Base-by-base conservation (phyloP, 768 basidiomycete genomes). In the Tulasnella sp. region DNA sequence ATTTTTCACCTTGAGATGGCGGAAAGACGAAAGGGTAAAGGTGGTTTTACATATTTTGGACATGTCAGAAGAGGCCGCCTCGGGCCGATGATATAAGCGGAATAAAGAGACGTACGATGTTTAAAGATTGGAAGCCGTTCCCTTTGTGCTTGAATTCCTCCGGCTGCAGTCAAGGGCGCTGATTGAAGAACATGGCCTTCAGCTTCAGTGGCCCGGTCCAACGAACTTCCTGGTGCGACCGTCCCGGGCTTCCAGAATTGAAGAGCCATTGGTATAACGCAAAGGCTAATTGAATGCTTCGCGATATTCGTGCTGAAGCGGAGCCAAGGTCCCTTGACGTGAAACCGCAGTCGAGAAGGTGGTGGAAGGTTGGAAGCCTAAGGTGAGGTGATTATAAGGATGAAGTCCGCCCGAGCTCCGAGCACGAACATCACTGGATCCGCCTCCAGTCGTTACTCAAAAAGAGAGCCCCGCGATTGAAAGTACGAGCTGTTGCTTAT, bases 211-310 rank as follows among this genome's bases (percentile, higher is more conserved):
- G 89, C 88, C 80, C 97, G 88, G 84, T 98, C 97, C 40, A 97
- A 88, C 31, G 88, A 90, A 80, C 93, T 96, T 3, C 95, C 96
- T 67, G 94, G 94, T 0, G 88, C 93, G 70, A 85, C 81, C 15
- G 93, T 91, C 19, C 94, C 94, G 4, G 94, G 94, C 82, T 94
- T 95, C 94, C 94, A 96, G 81, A 96, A 96, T 64, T 89, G 87
- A 75, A 90, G 83, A 12, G 77, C 70, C 77, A 78, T 78, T 14
- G 15, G 19, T 4, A 45, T 17, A 45, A 2, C 7, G 9, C 42
- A 45, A 17, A 45, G 15, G 15, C 19, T 45, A 2, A 17, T 14
- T 17, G 3, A 17, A 2, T 45, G 15, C 4, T 45, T 45, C 15
- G 19, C 42, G 42, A 45, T 17, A 17, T 45, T 45, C 42, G n/a